These are phyloP conservation scores for Lecanicillium sp. DNA, from an alignment of 2,329 filamentous ascomycete genomes.

Conservation along the genomic window DNA sequence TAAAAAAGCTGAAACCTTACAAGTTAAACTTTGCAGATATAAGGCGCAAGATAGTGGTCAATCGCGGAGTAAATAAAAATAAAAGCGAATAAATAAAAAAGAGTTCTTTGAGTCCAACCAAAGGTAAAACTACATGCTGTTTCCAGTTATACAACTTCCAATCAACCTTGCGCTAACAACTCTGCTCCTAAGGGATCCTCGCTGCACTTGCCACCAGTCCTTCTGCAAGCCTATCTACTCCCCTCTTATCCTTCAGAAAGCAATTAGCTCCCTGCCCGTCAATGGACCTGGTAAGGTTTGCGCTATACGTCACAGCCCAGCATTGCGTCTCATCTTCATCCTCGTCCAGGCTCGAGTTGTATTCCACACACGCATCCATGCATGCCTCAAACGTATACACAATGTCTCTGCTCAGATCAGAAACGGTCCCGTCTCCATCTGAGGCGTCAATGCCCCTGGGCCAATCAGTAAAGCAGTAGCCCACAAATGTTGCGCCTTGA, in stretches of 20 bases:
- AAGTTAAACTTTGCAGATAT: too few species aligned
- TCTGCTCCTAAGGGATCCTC: too few species aligned
- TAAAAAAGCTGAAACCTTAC: too few species aligned
- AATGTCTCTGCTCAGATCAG: conserved; percentile 8
- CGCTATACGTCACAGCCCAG: conserved; percentile 12
- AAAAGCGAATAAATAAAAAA: too few species aligned
- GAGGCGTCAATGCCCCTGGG: conserved; percentile 3
- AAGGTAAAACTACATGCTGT: too few species aligned
- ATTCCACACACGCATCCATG: conserved; percentile 12
- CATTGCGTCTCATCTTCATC: conserved; percentile 2
- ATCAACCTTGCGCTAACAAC: too few species aligned
- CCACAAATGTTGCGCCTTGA: conserved; percentile 7
- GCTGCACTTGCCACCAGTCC: background rate
- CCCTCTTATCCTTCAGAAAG: conserved; percentile 13
- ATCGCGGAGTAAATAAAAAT: too few species aligned
- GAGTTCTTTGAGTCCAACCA: too few species aligned
- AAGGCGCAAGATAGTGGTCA: too few species aligned
- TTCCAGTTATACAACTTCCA: too few species aligned
- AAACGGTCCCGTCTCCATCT: conserved; percentile 11
- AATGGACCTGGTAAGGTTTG: conserved; percentile 12
- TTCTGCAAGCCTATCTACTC: background rate
- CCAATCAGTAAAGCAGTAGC: conserved; percentile 16
- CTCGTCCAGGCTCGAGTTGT: conserved; percentile 5
- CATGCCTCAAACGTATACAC: conserved; percentile 14
- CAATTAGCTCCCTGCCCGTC: conserved; percentile 11